phyloP scores from a whole-genome alignment of 2,329 filamentous ascomycete species.

The Keithomyces neogunnii region DNA sequence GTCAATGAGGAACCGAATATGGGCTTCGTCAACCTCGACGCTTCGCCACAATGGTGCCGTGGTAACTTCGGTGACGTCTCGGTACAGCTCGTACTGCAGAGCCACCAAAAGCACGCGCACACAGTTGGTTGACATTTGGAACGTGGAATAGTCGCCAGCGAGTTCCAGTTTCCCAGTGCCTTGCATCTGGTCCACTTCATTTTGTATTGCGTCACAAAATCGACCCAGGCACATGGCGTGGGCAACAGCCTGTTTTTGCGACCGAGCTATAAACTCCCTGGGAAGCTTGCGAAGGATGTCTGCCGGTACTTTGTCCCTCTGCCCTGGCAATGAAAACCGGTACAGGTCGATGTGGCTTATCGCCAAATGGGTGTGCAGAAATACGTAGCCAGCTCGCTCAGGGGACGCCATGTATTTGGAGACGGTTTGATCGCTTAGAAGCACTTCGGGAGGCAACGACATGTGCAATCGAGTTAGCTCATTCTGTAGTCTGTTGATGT shows the following conservation, averaged over 20 bases:
- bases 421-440: slow-evolving; percentile 26
- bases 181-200: slow-evolving; percentile 17
- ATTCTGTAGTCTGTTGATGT: slow-evolving; percentile 27
- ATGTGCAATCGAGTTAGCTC: slow-evolving; percentile 27
- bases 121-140: slow-evolving; percentile 22
- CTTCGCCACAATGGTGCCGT: slow-evolving; percentile 28
- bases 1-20: slow-evolving; percentile 23
- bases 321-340: slow-evolving; percentile 27
- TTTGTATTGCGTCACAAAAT: slow-evolving; percentile 26
- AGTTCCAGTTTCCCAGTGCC: slow-evolving; percentile 16
- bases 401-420: slow-evolving; percentile 20
- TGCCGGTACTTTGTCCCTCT: slow-evolving; percentile 21
- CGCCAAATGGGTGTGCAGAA: slow-evolving; percentile 27
- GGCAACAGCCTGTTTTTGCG: slow-evolving; percentile 30
- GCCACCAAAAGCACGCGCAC: slow-evolving; percentile 26
- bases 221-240: slow-evolving; percentile 28
- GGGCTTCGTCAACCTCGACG: slow-evolving; percentile 21
- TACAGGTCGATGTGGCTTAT: slow-evolving; percentile 31
- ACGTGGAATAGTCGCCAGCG: slow-evolving; percentile 21
- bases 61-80: slow-evolving; percentile 23
- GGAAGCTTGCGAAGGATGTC: slow-evolving; percentile 27
- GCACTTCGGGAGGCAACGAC: slow-evolving; percentile 23
- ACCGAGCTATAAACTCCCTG: slow-evolving; percentile 24
- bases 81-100: slow-evolving; percentile 25
- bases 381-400: slow-evolving; percentile 26